Evolutionary conservation across 148 eudicot species (phyloP).

Genomic region (Fagopyrum tataricum): DNA sequence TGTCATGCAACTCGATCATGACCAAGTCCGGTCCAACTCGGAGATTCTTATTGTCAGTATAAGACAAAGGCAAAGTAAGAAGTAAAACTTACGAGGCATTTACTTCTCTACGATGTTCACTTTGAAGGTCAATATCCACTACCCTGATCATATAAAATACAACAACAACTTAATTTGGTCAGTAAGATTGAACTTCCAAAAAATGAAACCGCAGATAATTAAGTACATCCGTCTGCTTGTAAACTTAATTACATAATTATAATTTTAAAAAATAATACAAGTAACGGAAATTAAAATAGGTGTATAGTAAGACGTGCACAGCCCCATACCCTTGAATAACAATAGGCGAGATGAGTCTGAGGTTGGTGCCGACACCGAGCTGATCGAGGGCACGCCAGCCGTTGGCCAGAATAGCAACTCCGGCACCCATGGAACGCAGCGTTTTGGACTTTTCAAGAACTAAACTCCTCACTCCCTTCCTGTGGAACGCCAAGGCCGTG

Average conservation of each 20-base stretch:
- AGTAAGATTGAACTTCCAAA: too few species aligned
- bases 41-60: too few species aligned
- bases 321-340: too few species aligned
- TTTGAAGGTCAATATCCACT: slow-evolving; percentile 7
- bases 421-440: slow-evolving; percentile 41
- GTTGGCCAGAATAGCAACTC: slow-evolving; percentile 22
- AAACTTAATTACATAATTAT: too few species aligned
- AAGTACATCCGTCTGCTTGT: too few species aligned
- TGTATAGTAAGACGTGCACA: too few species aligned
- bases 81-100: slow-evolving; percentile 3
- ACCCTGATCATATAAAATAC: neutral
- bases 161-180: too few species aligned
- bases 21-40: too few species aligned
- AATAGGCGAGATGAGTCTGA: slow-evolving; percentile 19
- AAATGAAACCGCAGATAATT: too few species aligned
- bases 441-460: slow-evolving; percentile 41
- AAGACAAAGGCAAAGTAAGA: neutral
- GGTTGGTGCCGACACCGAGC: slow-evolving; percentile 37
- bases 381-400: slow-evolving; percentile 55
- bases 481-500: slow-evolving; percentile 41
- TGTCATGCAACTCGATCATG: too few species aligned
- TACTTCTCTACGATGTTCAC: slow-evolving; percentile 1
- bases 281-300: too few species aligned
- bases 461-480: slow-evolving; percentile 33
- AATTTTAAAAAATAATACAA: too few species aligned